A percentile compares a stretch with the other conserved stretches of the same genome.
Conservation (phyloP, 2,329 filamentous ascomycete genomes). For the Sphaceloma murrayae region DNA sequence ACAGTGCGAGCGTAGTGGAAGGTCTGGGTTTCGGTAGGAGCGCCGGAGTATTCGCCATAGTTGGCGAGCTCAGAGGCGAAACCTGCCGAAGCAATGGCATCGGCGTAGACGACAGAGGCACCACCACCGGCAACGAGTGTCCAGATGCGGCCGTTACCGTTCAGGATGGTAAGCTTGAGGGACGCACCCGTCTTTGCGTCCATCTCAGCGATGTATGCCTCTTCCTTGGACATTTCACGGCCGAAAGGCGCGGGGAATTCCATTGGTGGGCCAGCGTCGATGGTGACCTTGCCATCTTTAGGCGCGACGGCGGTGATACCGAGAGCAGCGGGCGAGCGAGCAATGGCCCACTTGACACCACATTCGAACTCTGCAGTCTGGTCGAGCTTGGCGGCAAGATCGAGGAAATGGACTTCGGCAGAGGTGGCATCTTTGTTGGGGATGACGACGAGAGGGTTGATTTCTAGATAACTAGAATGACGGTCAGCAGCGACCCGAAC, state of each 20-base stretch:
- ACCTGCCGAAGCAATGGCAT: slow-evolving; percentile 92
- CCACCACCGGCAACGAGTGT: slow-evolving; percentile 97
- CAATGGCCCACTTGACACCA: slow-evolving; percentile 97
- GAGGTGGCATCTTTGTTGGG: slow-evolving; percentile 88
- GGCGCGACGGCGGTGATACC: slow-evolving; percentile 59
- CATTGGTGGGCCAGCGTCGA: slow-evolving; percentile 95
- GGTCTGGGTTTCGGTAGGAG: slow-evolving; percentile 95
- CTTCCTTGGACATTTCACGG: slow-evolving; percentile 96
- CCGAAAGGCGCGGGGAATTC: slow-evolving; percentile 99
- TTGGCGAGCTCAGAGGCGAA: slow-evolving; percentile 96
- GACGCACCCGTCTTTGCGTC: slow-evolving; percentile 99
- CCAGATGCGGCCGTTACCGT: slow-evolving; percentile 87
- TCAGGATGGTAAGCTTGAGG: slow-evolving; percentile 94
- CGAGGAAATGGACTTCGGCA: slow-evolving; percentile 92
- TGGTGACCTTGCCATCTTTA: slow-evolving; percentile 66
- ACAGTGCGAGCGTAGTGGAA: slow-evolving; percentile 98
- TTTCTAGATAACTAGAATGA: slow-evolving; percentile 94
- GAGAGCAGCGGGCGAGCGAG: slow-evolving; percentile 78
- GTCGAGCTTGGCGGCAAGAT: slow-evolving; percentile 96
- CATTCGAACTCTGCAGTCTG: slow-evolving; percentile 99
- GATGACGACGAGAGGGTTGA: slow-evolving; percentile 97
- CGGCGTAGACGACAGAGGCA: slow-evolving; percentile 97
- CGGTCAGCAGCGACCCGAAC: no score
- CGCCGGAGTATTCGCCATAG: slow-evolving; percentile 99
- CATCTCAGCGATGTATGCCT: slow-evolving; percentile 97